phyloP scores from a whole-genome alignment of 2,329 filamentous ascomycete species.

The Monilinia fructigena region DNA sequence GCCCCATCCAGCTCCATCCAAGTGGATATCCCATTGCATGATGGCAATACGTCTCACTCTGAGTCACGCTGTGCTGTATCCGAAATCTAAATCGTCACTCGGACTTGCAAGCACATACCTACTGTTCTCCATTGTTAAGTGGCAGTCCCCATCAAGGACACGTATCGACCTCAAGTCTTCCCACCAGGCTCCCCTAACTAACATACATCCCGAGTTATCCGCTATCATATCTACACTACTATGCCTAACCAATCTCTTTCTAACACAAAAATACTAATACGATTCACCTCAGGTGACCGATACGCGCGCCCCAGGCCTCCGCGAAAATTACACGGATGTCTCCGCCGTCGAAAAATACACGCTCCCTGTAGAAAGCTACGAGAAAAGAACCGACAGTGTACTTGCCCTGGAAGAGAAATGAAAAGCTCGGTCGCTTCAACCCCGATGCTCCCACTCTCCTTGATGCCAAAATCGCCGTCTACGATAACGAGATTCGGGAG shows the following conservation, averaged over 20 bases:
- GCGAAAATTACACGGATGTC: conserved; percentile 78
- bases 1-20: conserved; percentile 13
- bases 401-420: conserved; percentile 93
- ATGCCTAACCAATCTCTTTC: neutral
- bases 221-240: neutral
- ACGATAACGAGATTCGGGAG: conserved; percentile 66
- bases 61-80: conserved; percentile 17
- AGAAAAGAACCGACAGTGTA: conserved; percentile 81
- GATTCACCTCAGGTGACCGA: conserved; percentile 64
- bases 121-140: conserved; percentile 16
- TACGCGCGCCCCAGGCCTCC: conserved; percentile 70
- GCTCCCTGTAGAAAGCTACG: conserved; percentile 84
- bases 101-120: conserved; percentile 21
- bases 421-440: conserved; percentile 95
- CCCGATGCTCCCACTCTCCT: conserved; percentile 74
- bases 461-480: conserved; percentile 67
- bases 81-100: neutral
- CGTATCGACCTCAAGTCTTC: conserved; percentile 13
- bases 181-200: conserved; percentile 4
- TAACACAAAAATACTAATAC: conserved; percentile 25
- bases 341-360: conserved; percentile 84
- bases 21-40: conserved; percentile 18
- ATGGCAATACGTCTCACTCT: conserved; percentile 13
- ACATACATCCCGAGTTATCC: neutral
- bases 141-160: conserved; percentile 14